Conservation (phyloP, 208 protist species). For the Wallacemonas rigidus region DNA sequence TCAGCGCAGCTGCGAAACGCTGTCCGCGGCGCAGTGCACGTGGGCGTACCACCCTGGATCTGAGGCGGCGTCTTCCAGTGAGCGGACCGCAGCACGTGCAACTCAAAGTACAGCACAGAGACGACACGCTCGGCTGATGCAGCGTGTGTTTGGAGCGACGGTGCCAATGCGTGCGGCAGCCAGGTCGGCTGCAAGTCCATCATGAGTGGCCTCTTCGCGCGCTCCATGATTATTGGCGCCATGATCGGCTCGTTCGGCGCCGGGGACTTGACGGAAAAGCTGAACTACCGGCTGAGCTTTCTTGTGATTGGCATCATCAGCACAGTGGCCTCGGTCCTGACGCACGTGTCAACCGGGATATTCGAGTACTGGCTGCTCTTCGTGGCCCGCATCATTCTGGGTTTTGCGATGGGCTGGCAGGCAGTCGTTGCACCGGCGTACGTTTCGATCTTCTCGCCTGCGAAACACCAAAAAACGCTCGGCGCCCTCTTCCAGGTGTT, state of each 20-base stretch:
- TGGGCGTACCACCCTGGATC: constrained; percentile 15
- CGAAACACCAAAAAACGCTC: constrained; percentile 22
- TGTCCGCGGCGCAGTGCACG: constrained; percentile 20
- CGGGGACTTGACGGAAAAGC: constrained; percentile 9
- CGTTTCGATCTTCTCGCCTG: constrained; percentile 23
- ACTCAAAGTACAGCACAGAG: background rate
- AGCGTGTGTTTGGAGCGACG: constrained; percentile 22
- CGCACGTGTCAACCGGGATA: constrained; percentile 23
- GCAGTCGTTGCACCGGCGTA: constrained; percentile 30
- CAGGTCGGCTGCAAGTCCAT: constrained; percentile 22
- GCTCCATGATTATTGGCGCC: constrained; percentile 34
- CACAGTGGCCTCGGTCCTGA: constrained; percentile 15
- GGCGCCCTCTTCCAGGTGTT: constrained; percentile 37
- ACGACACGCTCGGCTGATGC: constrained; percentile 17
- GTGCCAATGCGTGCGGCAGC: constrained; percentile 16
- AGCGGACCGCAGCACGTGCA: constrained; percentile 17
- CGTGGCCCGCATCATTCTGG: constrained; percentile 24
- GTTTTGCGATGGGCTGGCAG: constrained; percentile 26
- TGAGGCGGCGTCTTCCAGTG: constrained; percentile 13
- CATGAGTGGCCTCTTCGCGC: constrained; percentile 34
- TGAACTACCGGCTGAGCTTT: constrained; percentile 19
- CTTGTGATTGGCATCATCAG: constrained; percentile 19
- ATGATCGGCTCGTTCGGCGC: constrained; percentile 29
- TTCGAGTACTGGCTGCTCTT: constrained; percentile 27
- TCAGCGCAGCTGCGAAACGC: constrained; percentile 12